Evolutionary conservation across 495 filamentous ascomycete genomes (phyloP).

Genomic region (Poronia punctata): DNA sequence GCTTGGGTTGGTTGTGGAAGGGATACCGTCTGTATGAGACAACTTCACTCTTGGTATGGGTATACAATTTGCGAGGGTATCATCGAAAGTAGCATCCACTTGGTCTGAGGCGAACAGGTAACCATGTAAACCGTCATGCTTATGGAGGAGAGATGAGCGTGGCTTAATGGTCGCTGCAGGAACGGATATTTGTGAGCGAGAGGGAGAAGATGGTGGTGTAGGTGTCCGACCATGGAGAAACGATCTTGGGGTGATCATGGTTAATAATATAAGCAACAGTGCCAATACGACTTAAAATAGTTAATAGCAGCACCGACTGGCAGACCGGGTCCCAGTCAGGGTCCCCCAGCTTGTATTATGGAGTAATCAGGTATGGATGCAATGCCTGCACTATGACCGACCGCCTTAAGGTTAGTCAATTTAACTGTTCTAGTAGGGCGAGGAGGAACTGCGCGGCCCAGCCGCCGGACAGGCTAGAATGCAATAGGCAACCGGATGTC

Average conservation of each 20-base stretch:
- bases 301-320: too few species aligned
- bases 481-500: slow-evolving; percentile 4
- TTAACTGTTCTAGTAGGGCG: too few species aligned
- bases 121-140: slow-evolving; percentile 22
- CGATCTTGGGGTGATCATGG: slow-evolving; percentile 8
- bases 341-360: too few species aligned
- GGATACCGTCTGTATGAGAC: slow-evolving; percentile 14
- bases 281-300: not conserved
- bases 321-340: not conserved
- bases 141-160: slow-evolving; percentile 7
- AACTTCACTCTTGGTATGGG: slow-evolving; percentile 15
- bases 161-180: not conserved
- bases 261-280: not conserved
- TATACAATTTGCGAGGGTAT: slow-evolving; percentile 10
- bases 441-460: not conserved
- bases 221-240: slow-evolving; percentile 2
- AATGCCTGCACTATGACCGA: too few species aligned
- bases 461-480: not conserved
- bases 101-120: not conserved
- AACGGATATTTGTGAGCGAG: not conserved
- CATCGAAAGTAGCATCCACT: slow-evolving; percentile 4
- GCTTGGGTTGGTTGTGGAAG: slow-evolving; percentile 21
- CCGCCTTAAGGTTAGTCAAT: too few species aligned
- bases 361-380: too few species aligned
- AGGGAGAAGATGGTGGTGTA: slow-evolving; percentile 1